Conservation (phyloP, 495 filamentous ascomycete genomes). For the Podospora anserina region DNA sequence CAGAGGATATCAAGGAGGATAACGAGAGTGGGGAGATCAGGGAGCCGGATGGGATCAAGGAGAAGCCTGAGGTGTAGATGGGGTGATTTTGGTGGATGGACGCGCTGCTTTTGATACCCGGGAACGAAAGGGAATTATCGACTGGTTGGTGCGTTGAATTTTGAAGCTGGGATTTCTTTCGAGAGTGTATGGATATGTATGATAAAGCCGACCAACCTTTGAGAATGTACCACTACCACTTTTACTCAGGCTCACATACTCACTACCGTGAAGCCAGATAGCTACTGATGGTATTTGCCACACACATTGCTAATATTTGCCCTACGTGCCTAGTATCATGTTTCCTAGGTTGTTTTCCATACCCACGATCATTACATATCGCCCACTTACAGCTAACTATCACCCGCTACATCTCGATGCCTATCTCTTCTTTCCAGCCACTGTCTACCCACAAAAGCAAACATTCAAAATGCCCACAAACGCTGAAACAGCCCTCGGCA, state of each 20-base stretch:
- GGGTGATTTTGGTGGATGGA: neutral
- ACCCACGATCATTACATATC: too few species aligned
- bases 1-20: neutral
- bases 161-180: neutral
- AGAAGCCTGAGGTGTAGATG: neutral
- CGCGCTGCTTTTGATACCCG: neutral
- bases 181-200: neutral
- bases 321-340: too few species aligned
- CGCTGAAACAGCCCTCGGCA: neutral
- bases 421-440: too few species aligned
- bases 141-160: neutral
- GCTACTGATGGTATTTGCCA: neutral
- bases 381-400: neutral
- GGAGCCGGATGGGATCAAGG: neutral
- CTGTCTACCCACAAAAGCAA: neutral
- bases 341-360: neutral
- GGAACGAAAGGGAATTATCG: neutral
- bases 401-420: too few species aligned
- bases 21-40: neutral
- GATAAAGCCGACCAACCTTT: too few species aligned
- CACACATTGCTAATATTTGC: neutral
- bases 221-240: too few species aligned
- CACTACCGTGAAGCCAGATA: neutral
- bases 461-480: neutral
- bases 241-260: too few species aligned